Conservation (phyloP, 2,329 filamentous ascomycete genomes). For the Penicillium crustosum region DNA sequence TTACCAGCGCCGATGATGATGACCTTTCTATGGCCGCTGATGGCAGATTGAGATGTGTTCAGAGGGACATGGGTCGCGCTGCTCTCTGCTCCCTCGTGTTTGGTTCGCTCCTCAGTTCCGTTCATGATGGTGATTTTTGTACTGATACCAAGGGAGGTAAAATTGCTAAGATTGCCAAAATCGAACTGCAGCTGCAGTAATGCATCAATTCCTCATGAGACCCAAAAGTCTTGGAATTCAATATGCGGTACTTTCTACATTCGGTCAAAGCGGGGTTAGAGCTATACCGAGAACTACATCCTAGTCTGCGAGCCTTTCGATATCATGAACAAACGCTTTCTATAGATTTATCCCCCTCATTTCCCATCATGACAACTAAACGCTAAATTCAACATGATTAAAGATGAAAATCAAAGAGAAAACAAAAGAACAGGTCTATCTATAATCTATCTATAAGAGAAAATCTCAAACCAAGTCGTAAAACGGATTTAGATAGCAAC, state of each 20-base stretch:
- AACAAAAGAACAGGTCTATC: not conserved
- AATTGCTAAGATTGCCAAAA: not conserved
- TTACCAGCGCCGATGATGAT: not conserved
- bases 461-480: not conserved
- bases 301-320: not conserved
- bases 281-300: not conserved
- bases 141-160: not conserved
- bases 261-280: not conserved
- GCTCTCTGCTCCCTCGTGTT: not conserved
- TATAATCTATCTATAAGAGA: not conserved
- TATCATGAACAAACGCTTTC: not conserved
- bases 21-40: not conserved
- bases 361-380: not conserved
- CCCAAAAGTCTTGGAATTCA: not conserved
- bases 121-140: not conserved
- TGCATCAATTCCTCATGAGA: not conserved
- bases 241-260: not conserved
- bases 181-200: no score
- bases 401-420: not conserved
- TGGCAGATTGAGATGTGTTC: not conserved
- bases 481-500: slow-evolving; percentile 15
- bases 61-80: not conserved
- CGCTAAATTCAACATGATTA: not conserved
- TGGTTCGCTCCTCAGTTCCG: not conserved
- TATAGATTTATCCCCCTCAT: not conserved